A percentile compares a stretch with the other conserved stretches of the same genome.
Conservation (phyloP, 2,329 filamentous ascomycete species). For the Rutstroemia sydowiana region DNA sequence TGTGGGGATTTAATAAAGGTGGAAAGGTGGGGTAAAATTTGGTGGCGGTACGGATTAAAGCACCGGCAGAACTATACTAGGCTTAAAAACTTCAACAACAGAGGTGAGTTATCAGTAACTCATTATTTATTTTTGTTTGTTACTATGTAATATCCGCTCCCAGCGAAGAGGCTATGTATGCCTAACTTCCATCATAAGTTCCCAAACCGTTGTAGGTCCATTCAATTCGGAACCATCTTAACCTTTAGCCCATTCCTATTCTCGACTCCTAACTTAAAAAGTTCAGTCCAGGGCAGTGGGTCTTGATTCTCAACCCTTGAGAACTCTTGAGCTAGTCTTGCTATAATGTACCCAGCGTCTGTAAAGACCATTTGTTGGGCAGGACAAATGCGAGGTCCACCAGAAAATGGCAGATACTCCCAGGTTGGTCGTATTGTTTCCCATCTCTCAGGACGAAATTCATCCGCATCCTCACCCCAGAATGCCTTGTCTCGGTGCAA, state of each 20-base stretch:
- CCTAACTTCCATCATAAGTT: too few species aligned
- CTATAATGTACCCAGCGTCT: conserved; percentile 6
- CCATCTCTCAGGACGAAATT: conserved; percentile 36
- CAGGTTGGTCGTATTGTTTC: conserved; percentile 17
- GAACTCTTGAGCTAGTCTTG: conserved; percentile 34
- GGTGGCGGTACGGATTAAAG: too few species aligned
- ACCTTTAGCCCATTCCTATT: background rate
- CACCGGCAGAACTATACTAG: too few species aligned
- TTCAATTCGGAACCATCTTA: background rate
- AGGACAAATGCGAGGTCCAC: conserved; percentile 62
- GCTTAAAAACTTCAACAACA: too few species aligned
- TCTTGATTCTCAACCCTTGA: background rate
- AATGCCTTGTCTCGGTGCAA: conserved; percentile 27
- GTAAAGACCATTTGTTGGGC: conserved; percentile 31
- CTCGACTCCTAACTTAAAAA: background rate
- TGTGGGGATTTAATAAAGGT: too few species aligned
- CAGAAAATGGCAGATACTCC: conserved; percentile 63
- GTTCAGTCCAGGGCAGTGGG: background rate
- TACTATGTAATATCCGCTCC: too few species aligned
- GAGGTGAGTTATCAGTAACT: too few species aligned
- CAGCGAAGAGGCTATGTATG: too few species aligned
- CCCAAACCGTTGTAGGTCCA: too few species aligned
- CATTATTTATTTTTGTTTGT: too few species aligned
- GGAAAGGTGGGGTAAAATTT: too few species aligned
- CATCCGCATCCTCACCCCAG: conserved; percentile 29